Conservation (phyloP, 768 basidiomycete species). For the Plicaturopsis crispa region DNA sequence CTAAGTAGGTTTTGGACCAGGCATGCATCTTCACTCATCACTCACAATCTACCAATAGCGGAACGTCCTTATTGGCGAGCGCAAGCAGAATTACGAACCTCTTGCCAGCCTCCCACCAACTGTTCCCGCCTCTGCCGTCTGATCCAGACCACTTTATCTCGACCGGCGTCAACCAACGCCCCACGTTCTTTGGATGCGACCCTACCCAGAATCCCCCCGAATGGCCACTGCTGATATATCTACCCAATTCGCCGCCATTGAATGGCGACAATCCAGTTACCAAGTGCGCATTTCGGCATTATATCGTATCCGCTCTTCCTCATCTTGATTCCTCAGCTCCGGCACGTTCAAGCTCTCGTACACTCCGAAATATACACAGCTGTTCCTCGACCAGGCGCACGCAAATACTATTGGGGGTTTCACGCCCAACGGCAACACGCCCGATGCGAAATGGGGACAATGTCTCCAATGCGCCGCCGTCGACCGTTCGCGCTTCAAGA, state of each 20-base stretch:
- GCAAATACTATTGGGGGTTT: slow-evolving; percentile 52
- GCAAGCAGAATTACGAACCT: slow-evolving; percentile 34
- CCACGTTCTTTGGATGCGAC: slow-evolving; percentile 79
- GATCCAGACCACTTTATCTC: slow-evolving; percentile 42
- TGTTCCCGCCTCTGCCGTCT: slow-evolving; percentile 57
- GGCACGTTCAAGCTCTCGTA: slow-evolving; percentile 57
- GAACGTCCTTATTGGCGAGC: slow-evolving; percentile 41
- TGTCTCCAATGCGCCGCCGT: slow-evolving; percentile 65
- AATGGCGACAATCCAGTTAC: slow-evolving; percentile 52
- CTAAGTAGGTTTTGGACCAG: slow-evolving; percentile 40
- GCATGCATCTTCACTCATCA: background rate
- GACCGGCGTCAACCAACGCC: slow-evolving; percentile 55
- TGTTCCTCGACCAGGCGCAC: slow-evolving; percentile 59
- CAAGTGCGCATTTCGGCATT: slow-evolving; percentile 35
- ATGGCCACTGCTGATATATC: slow-evolving; percentile 64
- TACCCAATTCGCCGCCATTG: slow-evolving; percentile 72
- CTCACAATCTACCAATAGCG: slow-evolving; percentile 26
- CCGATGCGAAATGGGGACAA: slow-evolving; percentile 49
- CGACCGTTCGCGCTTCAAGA: slow-evolving; percentile 41
- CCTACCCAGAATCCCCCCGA: slow-evolving; percentile 38
- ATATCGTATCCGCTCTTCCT: background rate
- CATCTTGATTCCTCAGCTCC: slow-evolving; percentile 29
- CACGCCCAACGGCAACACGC: slow-evolving; percentile 44
- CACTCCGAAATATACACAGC: slow-evolving; percentile 38
- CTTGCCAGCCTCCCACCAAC: slow-evolving; percentile 44